Conservation (phyloP, 257 asterid genomes). For the Salvia splendens region DNA sequence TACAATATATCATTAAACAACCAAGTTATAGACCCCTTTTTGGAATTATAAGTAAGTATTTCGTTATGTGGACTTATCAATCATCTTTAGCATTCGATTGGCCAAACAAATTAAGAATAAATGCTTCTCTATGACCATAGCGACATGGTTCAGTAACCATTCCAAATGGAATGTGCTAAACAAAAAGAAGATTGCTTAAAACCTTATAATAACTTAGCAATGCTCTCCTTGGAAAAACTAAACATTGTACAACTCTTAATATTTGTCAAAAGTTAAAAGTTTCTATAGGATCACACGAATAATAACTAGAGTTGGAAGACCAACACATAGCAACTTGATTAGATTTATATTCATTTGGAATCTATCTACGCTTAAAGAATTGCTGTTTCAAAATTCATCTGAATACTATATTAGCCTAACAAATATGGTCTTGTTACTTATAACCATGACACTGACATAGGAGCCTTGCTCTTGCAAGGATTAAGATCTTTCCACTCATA, state of each 20-base stretch:
- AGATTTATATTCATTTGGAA: neutral
- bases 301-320: neutral
- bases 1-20: constrained; percentile 32
- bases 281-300: neutral
- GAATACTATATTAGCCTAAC: constrained; percentile 10
- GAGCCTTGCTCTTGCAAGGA: constrained; percentile 13
- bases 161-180: constrained; percentile 1
- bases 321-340: neutral
- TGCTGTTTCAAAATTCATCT: neutral
- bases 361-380: neutral
- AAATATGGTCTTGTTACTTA: neutral
- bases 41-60: constrained; percentile 7
- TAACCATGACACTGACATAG: neutral
- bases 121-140: constrained; percentile 9
- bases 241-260: neutral
- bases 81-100: constrained; percentile 12
- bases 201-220: neutral
- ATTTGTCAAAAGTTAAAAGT: constrained; percentile 2
- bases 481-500: constrained; percentile 12
- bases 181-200: neutral
- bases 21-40: constrained; percentile 18
- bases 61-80: constrained; percentile 12
- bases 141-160: neutral
- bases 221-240: neutral
- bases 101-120: neutral